Evolutionary conservation across 2,329 filamentous ascomycete genomes (phyloP), one percentile per base, ranked within the genome.

Genomic region (Botrytis deweyae): DNA sequence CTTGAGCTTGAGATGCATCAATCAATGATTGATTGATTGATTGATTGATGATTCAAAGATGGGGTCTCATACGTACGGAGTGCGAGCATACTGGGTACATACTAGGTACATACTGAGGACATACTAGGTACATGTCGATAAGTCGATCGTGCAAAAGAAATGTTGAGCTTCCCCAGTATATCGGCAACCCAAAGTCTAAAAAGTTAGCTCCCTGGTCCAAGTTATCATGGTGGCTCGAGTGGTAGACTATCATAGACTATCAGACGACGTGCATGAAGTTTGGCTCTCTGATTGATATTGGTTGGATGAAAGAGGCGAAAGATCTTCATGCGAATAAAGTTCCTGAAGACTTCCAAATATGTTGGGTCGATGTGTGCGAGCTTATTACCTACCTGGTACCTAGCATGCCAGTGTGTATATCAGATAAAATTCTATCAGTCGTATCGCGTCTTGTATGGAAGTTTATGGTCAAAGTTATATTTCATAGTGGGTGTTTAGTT

Each of bases 221-320:
- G 3, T 12, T 9, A 25, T 36, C 22, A 33, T 33, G 25, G 16
- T 29, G 62, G 62, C 16, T 38, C 46, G 49, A 52, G 49, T 52
- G 49, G 42, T 22, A 9, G 33, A 67, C 33, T 25, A 52, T 38
- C 38, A 10, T n/a, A 14, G 29, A 66, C 42, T n/a, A 55, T 67
- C 36, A 55, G 65, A 55, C 44, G 65, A 67, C 25, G 33, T 67
- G 46, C 46, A 67, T 67, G 18, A 22, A 40, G 33, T 67, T 38
- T 25, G 52, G 18, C 33, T 52, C 29, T 33, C 44, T 1, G n/a
- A n/a, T 6, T n/a, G 44, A 20, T 52, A 18, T 66, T 22, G 36
- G 29, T 38, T 10, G 36, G 12, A 36, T 14, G 64, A 52, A 66
- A 66, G 29, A 66, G 44, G 64, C 4, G 42, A 22, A 38, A 49